A percentile compares a stretch with the other conserved stretches of the same genome.
Evolutionary conservation across 129 eudicot species (phyloP).

Genomic region (Saposhnikovia divaricata): DNA sequence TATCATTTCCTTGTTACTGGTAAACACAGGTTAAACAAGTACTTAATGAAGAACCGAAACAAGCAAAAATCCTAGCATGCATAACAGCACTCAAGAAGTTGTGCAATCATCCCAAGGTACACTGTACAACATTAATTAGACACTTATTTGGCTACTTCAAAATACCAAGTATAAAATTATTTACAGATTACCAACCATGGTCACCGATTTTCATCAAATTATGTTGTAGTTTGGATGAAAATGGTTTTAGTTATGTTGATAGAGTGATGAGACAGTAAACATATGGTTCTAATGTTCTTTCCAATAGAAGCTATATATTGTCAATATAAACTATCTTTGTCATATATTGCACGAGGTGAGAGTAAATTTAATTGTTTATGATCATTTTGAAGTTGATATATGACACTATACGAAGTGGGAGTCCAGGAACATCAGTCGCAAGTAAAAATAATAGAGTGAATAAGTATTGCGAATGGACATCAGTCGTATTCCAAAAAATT

Average conservation of each 20-base stretch:
- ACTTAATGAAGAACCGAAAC: slow-evolving; percentile 65
- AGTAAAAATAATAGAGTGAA: no score
- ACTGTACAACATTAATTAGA: slow-evolving; percentile 23
- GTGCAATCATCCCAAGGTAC: slow-evolving; percentile 98
- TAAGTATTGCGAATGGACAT: no score
- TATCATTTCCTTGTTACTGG: slow-evolving; percentile 6
- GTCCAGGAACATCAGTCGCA: slow-evolving; percentile 88
- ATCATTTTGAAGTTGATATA: slow-evolving; percentile 67
- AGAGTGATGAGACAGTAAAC: not conserved
- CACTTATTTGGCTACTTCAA: not conserved
- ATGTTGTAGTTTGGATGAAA: not conserved
- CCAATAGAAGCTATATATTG: not conserved
- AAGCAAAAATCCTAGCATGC: slow-evolving; percentile 75
- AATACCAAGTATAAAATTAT: no score
- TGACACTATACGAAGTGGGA: slow-evolving; percentile 80
- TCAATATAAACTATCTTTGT: no score
- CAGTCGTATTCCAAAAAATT: no score
- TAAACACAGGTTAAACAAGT: slow-evolving; percentile 67
- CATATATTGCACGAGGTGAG: not conserved
- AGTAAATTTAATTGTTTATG: slow-evolving; percentile 17
- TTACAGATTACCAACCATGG: not conserved
- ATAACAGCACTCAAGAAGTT: slow-evolving; percentile 98
- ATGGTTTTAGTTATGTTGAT: not conserved
- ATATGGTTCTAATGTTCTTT: not conserved
- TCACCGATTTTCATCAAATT: not conserved